phyloP scores from a whole-genome alignment of 352 stramenopile genomes.

The Pythium scleroteichum region DNA sequence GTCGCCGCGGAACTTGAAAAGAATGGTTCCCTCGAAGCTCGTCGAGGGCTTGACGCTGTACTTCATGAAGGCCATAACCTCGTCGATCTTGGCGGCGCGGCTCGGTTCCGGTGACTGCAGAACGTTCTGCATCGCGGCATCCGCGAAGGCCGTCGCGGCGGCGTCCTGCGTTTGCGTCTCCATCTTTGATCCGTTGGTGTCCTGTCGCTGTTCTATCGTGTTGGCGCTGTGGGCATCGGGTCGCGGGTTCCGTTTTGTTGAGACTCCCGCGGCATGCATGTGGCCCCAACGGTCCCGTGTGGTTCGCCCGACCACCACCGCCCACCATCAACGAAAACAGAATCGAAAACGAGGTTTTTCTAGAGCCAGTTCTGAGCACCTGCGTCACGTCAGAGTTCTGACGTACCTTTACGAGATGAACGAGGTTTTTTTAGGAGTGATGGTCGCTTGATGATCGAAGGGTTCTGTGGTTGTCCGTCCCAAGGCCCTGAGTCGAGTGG shows the following conservation, averaged over 20 bases:
- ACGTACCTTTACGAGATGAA: constrained; percentile 22
- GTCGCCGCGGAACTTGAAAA: constrained; percentile 80
- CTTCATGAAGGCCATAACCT: constrained; percentile 86
- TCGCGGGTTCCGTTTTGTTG: constrained; percentile 8
- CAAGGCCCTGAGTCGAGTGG: constrained; percentile 13
- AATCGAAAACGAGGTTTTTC: constrained; percentile 19
- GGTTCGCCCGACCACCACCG: not conserved
- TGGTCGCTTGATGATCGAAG: constrained; percentile 27
- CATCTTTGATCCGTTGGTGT: constrained; percentile 8
- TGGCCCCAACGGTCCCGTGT: constrained; percentile 15
- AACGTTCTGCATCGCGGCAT: constrained; percentile 12
- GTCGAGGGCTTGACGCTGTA: constrained; percentile 80
- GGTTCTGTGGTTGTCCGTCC: constrained; percentile 26
- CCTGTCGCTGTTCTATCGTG: constrained; percentile 18
- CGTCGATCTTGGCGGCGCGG: constrained; percentile 77
- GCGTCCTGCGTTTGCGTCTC: constrained; percentile 8
- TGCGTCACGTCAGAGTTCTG: constrained; percentile 23
- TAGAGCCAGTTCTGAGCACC: constrained; percentile 17
- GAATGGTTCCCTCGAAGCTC: constrained; percentile 75
- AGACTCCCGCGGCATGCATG: not conserved
- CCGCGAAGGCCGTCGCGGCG: constrained; percentile 9
- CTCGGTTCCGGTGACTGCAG: not conserved
- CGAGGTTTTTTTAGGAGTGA: constrained; percentile 23
- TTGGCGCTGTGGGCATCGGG: constrained; percentile 18
- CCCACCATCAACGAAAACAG: constrained; percentile 19